Percentiles rank a stretch among this genome's conserved stretches.
Evolutionary conservation across 148 eudicot species (phyloP).

Genomic region (Rhododendron simsii): DNA sequence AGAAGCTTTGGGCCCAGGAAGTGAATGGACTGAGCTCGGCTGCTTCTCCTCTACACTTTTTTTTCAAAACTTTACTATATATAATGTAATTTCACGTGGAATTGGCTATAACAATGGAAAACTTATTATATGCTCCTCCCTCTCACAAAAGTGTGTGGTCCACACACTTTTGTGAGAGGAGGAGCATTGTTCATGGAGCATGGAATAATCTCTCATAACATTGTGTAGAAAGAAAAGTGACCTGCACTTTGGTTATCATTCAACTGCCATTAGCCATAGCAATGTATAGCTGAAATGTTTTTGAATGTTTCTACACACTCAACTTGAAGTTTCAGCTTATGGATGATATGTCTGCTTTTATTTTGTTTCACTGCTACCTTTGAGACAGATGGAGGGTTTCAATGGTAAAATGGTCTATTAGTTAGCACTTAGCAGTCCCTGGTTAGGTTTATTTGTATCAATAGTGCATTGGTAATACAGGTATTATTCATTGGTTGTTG

Average conservation of each 20-base stretch:
- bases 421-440: neutral
- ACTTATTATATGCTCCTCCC: neutral
- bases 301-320: neutral
- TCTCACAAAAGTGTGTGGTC: neutral
- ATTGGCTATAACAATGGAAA: neutral
- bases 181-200: neutral
- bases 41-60: too few species aligned
- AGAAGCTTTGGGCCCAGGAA: too few species aligned
- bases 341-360: neutral
- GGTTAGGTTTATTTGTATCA: neutral
- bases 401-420: neutral
- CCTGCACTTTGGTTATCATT: neutral
- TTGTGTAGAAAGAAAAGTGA: neutral
- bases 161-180: too few species aligned
- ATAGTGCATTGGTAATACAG: neutral
- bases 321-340: neutral
- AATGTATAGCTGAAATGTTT: neutral
- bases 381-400: neutral
- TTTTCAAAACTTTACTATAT: neutral
- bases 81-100: neutral
- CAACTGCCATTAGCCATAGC: neutral
- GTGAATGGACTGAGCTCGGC: too few species aligned
- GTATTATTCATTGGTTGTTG: neutral
- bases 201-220: neutral
- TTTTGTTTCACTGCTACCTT: neutral